A percentile compares a stretch with the other conserved stretches of the same genome.
Evolutionary conservation across 139 green algal species (phyloP).

Genomic region (Tetradesmus obliquus): DNA sequence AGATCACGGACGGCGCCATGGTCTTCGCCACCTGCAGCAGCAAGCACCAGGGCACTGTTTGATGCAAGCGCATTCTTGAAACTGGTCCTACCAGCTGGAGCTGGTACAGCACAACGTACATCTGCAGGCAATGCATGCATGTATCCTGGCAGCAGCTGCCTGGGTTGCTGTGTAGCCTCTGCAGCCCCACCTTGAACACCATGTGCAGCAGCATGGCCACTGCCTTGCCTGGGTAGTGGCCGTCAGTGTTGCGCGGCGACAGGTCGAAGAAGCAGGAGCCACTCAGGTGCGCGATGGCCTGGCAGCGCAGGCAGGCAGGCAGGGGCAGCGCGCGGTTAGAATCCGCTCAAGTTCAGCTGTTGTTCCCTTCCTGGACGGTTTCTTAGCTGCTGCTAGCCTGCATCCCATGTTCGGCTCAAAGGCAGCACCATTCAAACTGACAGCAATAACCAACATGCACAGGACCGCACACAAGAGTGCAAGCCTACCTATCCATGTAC

Average conservation of each 20-base stretch:
- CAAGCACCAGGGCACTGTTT: neutral
- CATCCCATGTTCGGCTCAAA: too few relatives aligned
- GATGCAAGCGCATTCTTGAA: too few relatives aligned
- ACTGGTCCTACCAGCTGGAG: too few relatives aligned
- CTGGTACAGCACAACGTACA: too few relatives aligned
- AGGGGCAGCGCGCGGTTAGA: neutral
- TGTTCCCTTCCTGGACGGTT: too few relatives aligned
- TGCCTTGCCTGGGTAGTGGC: slow-evolving; percentile 88
- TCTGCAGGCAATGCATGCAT: neutral
- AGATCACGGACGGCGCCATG: slow-evolving; percentile 90
- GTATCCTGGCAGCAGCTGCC: neutral
- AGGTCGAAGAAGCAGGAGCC: slow-evolving; percentile 91
- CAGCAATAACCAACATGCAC: too few relatives aligned
- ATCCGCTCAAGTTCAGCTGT: too few relatives aligned
- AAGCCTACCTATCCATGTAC: too few relatives aligned
- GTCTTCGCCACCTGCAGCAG: slow-evolving; percentile 66
- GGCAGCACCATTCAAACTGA: too few relatives aligned
- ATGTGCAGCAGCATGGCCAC: slow-evolving; percentile 91
- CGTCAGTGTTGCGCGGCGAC: slow-evolving; percentile 81
- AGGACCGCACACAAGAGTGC: too few relatives aligned
- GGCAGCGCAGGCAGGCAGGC: neutral
- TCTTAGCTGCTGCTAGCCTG: too few relatives aligned
- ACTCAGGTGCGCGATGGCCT: slow-evolving; percentile 66
- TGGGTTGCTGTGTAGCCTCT: neutral
- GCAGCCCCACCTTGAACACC: slow-evolving; percentile 76